Base-by-base conservation (phyloP, 345 rosid genomes). In the Firmiana major region DNA sequence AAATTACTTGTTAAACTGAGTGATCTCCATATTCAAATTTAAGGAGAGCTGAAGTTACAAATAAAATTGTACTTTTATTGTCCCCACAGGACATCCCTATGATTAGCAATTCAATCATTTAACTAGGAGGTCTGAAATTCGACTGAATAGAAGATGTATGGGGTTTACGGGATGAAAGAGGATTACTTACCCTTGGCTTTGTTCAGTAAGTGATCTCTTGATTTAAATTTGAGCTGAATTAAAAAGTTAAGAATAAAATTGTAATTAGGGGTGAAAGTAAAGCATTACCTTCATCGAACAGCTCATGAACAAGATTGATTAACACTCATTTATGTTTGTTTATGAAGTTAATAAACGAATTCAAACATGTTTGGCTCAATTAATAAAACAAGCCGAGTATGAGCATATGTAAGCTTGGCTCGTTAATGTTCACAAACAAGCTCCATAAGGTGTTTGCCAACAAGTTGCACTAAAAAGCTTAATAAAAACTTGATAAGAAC, bases 211-310 rank as follows among this genome's bases (percentile, higher is more conserved):
- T 67, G 53, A 66, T 12, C 71, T 65, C 34, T 53, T 31, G 15
- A 43, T n/a, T 66, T 67, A 67, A 67, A 42, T 43, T 66, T 42
- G 9, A 26, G 4, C 49, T 38, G 28, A 65, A 40, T 40, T 65
- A 40, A 63, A 40, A 63, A 67, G 53, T 67, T 67, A 46, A 67
- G 38, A 68, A 68, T 45, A 69, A 24, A 69, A 26, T 49, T 46
- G 40, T 46, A 26, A 69, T 46, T 22, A 68, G 73, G 72, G 51
- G 73, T 46, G 73, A 7, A 69, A 68, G 15, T 4, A 31, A 46
- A 15, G 15, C 55, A 24, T 5, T 24, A 46, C 13, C 40, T 46
- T 48, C 57, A 69, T 16, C 3, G 11, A 69, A 46, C 22, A 46
- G 38, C 38, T 67, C 42, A 0, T 48, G 40, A 69, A 26, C 57